Evolutionary conservation across 2,329 filamentous ascomycete genomes (phyloP).

Genomic region (Colletotrichum higginsianum): DNA sequence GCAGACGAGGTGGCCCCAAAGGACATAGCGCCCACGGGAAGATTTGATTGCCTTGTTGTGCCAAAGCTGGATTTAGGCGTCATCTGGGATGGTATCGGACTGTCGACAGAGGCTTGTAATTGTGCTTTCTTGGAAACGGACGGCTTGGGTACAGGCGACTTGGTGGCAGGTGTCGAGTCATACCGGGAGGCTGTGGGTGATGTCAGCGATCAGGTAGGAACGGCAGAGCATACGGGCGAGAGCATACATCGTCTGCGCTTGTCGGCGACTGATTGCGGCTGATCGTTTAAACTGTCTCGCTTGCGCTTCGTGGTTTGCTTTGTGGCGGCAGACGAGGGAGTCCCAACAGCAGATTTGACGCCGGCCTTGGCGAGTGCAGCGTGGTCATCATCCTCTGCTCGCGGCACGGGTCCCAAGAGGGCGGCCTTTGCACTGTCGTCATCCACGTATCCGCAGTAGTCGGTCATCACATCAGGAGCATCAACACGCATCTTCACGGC

Average conservation of each 20-base stretch:
- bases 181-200: slow-evolving; percentile 24
- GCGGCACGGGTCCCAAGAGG: slow-evolving; percentile 17
- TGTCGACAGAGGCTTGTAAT: slow-evolving; percentile 11
- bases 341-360: slow-evolving; percentile 6
- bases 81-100: neutral
- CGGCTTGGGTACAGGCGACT: slow-evolving; percentile 2
- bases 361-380: neutral
- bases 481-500: slow-evolving; percentile 30
- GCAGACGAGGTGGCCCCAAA: slow-evolving; percentile 2
- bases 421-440: slow-evolving; percentile 30
- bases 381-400: neutral
- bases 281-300: slow-evolving; percentile 28
- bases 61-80: slow-evolving; percentile 7
- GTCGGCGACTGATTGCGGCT: slow-evolving; percentile 9
- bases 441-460: slow-evolving; percentile 26
- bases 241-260: slow-evolving; percentile 35
- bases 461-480: slow-evolving; percentile 27
- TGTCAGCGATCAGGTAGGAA: neutral
- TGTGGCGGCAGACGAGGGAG: slow-evolving; percentile 6
- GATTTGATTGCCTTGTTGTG: slow-evolving; percentile 10
- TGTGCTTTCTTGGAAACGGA: slow-evolving; percentile 24
- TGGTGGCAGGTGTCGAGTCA: slow-evolving; percentile 21
- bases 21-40: neutral
- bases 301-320: slow-evolving; percentile 25
- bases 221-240: neutral